Conservation (phyloP, 2,329 filamentous ascomycete species). For the Cordyceps tenuipes region DNA sequence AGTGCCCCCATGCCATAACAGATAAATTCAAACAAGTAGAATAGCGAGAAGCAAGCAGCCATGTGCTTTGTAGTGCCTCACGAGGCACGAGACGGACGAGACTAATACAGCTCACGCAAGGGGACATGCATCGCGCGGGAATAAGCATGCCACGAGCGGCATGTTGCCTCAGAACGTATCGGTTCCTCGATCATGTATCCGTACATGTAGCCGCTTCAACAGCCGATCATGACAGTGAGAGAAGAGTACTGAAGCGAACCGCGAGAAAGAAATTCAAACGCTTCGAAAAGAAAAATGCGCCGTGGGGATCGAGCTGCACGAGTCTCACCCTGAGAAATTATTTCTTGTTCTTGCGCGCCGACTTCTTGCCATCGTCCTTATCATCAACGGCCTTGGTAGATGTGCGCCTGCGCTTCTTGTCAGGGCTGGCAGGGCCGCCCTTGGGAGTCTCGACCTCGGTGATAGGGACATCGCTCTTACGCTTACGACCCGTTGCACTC, state of each 20-base stretch:
- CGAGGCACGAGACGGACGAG: neutral
- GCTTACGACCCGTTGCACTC: constrained; percentile 41
- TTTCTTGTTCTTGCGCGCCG: constrained; percentile 50
- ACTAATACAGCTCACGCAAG: neutral
- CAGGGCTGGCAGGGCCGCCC: constrained; percentile 43
- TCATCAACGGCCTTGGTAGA: constrained; percentile 47
- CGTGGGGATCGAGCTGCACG: neutral
- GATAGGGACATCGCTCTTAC: constrained; percentile 45
- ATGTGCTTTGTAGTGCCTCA: neutral
- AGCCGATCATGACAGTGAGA: neutral
- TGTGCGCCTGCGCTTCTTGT: constrained; percentile 54
- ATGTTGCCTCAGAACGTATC: neutral
- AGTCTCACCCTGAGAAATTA: constrained; percentile 15
- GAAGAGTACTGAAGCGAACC: constrained; percentile 1
- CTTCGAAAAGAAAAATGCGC: neutral
- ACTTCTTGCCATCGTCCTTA: constrained; percentile 52
- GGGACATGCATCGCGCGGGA: neutral
- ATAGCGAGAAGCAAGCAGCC: neutral
- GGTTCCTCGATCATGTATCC: neutral
- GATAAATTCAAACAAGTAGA: neutral
- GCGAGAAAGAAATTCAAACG: constrained; percentile 6
- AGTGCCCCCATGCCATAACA: neutral
- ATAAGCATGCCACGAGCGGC: neutral
- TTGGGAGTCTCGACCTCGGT: constrained; percentile 29
- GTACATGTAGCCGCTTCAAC: neutral